Conservation (phyloP, 306 rosid genomes). For the Alnus glutinosa region DNA sequence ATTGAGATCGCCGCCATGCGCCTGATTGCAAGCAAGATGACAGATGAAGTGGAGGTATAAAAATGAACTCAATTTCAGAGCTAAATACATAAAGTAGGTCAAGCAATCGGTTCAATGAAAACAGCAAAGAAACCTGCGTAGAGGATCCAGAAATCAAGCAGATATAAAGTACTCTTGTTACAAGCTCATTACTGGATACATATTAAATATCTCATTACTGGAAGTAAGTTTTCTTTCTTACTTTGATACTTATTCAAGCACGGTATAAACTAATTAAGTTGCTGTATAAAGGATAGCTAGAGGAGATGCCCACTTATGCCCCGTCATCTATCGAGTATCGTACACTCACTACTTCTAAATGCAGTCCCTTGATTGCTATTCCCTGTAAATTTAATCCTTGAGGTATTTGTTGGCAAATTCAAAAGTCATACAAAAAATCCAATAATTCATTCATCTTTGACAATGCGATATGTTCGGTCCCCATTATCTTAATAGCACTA, state of each 20-base stretch:
- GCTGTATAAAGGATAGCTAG: not conserved
- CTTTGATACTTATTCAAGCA: not conserved
- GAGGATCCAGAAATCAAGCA: not conserved
- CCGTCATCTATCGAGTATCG: not conserved
- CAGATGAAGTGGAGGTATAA: slow-evolving; percentile 10
- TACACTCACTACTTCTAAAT: not conserved
- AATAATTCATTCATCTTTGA: not conserved
- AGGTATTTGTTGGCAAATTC: not conserved
- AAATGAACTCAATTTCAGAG: slow-evolving; percentile 5
- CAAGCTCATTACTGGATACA: not conserved
- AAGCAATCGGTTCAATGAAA: not conserved
- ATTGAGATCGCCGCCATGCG: slow-evolving; percentile 77
- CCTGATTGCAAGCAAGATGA: slow-evolving; percentile 49
- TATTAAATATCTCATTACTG: not conserved
- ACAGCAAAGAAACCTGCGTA: slow-evolving; percentile 1
- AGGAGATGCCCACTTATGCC: not conserved
- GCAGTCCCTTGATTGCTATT: not conserved
- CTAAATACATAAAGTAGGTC: not conserved
- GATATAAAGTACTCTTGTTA: not conserved
- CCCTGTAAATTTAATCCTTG: not conserved
- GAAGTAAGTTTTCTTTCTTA: not conserved
- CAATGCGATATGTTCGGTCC: not conserved
- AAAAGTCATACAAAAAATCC: not conserved
- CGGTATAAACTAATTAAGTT: not conserved
- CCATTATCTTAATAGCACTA: not conserved